Evolutionary conservation across 2,329 filamentous ascomycete genomes (phyloP), one percentile per base, ranked within the genome.

Genomic region (Aspergillus sp.): DNA sequence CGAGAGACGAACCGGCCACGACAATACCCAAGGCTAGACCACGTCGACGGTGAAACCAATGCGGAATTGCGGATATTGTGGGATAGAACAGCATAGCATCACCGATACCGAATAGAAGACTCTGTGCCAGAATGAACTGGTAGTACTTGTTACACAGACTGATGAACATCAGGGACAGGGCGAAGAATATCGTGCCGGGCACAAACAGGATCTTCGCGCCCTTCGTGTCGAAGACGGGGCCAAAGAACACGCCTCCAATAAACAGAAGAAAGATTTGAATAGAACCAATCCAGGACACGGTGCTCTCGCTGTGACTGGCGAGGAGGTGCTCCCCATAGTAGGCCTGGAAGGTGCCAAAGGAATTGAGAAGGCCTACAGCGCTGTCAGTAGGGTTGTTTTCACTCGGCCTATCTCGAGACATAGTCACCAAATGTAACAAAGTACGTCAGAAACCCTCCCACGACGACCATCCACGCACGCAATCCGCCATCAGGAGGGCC

Each of bases 201-300:
- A 81, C 36, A 3, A 84, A 69, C 0, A 89, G 74, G 47, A 76
- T 80, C 29, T 81, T 80, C 0, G 87, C 85, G 0, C 88, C 87
- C 61, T 85, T 83, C 57, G 78, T 82, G 67, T 90, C 88, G 64
- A 82, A 88, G 0, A 87, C 50, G 56, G 84, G 84, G 1, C 88
- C 87, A 14, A 85, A 80, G 3, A 89, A 65, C 0, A 85, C 84
- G 0, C 52, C 54, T 3, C 42, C 32, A 12, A 53, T 22, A 18
- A 60, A 55, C 31, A 60, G 32, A 22, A 62, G 54, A 31, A 60
- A 62, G 24, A 60, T 26, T 60, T 86, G 81, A 9, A 86, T 69
- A 0, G 83, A 84, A 0, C 83, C 78, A 52, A 87, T 87, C 85
- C 85, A 87, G 9, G 84, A 76, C 10, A 87, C 49, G 3, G 55